These are phyloP conservation scores for Tylopilus balloui DNA, from an alignment of 768 basidiomycete species.

Conservation along the genomic window DNA sequence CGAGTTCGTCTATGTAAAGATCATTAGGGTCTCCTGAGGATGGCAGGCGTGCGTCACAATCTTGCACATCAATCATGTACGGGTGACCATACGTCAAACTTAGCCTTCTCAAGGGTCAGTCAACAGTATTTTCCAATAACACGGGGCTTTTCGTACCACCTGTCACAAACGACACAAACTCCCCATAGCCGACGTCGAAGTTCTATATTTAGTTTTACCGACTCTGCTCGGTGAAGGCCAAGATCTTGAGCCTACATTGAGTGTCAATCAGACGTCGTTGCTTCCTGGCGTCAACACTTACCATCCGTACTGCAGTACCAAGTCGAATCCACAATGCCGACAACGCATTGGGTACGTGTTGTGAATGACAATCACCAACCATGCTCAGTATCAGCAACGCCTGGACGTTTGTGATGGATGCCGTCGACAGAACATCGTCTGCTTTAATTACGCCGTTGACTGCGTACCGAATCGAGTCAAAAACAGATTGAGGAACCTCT, in stretches of 20 bases:
- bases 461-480: slow-evolving; percentile 82
- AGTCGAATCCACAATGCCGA: slow-evolving; percentile 84
- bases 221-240: slow-evolving; percentile 89
- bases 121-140: not conserved
- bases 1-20: slow-evolving; percentile 85
- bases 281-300: slow-evolving; percentile 34
- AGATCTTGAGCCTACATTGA: slow-evolving; percentile 83
- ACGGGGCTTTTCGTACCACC: slow-evolving; percentile 58
- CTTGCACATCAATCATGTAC: slow-evolving; percentile 92
- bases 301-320: slow-evolving; percentile 91
- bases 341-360: slow-evolving; percentile 78
- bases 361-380: slow-evolving; percentile 88
- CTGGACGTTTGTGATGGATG: slow-evolving; percentile 84
- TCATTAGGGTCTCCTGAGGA: slow-evolving; percentile 79
- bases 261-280: slow-evolving; percentile 13
- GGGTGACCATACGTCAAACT: slow-evolving; percentile 90
- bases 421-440: slow-evolving; percentile 87
- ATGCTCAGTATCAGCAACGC: slow-evolving; percentile 80
- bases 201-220: slow-evolving; percentile 79
- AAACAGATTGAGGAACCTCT: slow-evolving; percentile 78
- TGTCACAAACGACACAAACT: slow-evolving; percentile 88
- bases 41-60: slow-evolving; percentile 92
- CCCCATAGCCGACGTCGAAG: slow-evolving; percentile 90
- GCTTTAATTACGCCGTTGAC: slow-evolving; percentile 84
- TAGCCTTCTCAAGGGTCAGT: slow-evolving; percentile 46